A percentile compares a stretch with the other conserved stretches of the same genome.
Evolutionary conservation across 2,329 filamentous ascomycete genomes (phyloP).

Genomic region (Dactylellina haptotyla): DNA sequence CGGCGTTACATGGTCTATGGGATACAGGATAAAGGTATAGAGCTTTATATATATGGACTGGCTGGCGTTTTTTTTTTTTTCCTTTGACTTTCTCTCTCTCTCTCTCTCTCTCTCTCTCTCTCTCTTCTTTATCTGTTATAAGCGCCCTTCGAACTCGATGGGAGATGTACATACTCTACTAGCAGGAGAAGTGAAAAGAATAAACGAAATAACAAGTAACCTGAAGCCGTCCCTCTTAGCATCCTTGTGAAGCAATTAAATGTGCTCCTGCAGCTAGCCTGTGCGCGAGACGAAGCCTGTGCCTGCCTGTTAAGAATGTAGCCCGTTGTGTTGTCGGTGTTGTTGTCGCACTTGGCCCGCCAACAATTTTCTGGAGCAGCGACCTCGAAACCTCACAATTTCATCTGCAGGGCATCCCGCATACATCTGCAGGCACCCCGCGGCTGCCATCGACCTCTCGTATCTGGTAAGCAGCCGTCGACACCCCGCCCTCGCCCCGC

Average conservation of each 20-base stretch:
- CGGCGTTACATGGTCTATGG: slow-evolving; percentile 18
- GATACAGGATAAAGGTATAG: slow-evolving; percentile 14
- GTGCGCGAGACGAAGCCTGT: background rate
- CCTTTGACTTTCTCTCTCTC: background rate
- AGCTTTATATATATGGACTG: slow-evolving; percentile 2
- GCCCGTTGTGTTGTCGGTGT: slow-evolving; percentile 32
- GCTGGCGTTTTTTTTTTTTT: slow-evolving; percentile 5
- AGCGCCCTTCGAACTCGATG: background rate
- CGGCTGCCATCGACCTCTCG: slow-evolving; percentile 10
- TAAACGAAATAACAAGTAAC: slow-evolving; percentile 29
- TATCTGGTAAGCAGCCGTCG: slow-evolving; percentile 22
- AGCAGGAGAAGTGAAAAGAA: slow-evolving; percentile 26
- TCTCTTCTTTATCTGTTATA: too few species aligned
- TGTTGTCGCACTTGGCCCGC: slow-evolving; percentile 17
- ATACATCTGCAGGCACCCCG: slow-evolving; percentile 36
- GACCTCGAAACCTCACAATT: slow-evolving; percentile 13
- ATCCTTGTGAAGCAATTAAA: too few species aligned
- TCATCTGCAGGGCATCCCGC: slow-evolving; percentile 18
- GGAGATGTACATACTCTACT: slow-evolving; percentile 3
- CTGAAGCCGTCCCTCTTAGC: background rate
- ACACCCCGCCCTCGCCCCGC: slow-evolving; percentile 12
- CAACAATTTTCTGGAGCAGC: background rate
- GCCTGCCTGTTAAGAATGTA: background rate
- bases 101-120: too few species aligned
- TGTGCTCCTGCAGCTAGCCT: too few species aligned